Conservation (phyloP, 306 rosid species). For the Hippophae rhamnoides region DNA sequence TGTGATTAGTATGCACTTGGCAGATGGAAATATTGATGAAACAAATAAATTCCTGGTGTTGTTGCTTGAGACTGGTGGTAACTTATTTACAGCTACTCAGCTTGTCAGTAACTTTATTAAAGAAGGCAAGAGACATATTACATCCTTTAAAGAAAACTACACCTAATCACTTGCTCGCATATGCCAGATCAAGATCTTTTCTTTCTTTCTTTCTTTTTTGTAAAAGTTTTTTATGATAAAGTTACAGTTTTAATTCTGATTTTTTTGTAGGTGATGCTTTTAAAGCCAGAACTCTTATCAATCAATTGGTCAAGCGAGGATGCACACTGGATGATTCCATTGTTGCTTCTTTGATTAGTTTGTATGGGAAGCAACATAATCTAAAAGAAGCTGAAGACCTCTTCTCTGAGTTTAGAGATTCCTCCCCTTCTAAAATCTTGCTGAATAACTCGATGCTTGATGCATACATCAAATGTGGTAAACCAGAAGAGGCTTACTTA, state of each 20-base stretch:
- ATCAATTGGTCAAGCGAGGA: conserved; percentile 36
- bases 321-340: conserved; percentile 45
- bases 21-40: conserved; percentile 36
- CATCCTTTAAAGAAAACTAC: conserved; percentile 7
- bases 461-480: conserved; percentile 71
- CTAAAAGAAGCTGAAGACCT: conserved; percentile 61
- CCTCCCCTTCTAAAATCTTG: conserved; percentile 26
- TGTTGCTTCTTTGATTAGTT: conserved; percentile 53
- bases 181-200: too few species aligned
- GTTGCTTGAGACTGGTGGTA: conserved; percentile 38
- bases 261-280: conserved; percentile 57
- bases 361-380: conserved; percentile 55
- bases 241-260: background rate
- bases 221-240: conserved; percentile 1
- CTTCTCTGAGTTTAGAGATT: conserved; percentile 48
- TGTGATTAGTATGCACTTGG: conserved; percentile 50
- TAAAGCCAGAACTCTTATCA: conserved; percentile 51
- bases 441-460: conserved; percentile 65
- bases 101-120: conserved; percentile 40
- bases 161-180: background rate
- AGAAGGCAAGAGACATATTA: conserved; percentile 42
- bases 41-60: conserved; percentile 38
- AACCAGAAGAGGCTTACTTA: conserved; percentile 57
- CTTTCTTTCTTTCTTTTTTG: too few species aligned
- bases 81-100: conserved; percentile 34